Conservation (phyloP, 2,329 filamentous ascomycete species). For the Chrysoporthe cubensis region DNA sequence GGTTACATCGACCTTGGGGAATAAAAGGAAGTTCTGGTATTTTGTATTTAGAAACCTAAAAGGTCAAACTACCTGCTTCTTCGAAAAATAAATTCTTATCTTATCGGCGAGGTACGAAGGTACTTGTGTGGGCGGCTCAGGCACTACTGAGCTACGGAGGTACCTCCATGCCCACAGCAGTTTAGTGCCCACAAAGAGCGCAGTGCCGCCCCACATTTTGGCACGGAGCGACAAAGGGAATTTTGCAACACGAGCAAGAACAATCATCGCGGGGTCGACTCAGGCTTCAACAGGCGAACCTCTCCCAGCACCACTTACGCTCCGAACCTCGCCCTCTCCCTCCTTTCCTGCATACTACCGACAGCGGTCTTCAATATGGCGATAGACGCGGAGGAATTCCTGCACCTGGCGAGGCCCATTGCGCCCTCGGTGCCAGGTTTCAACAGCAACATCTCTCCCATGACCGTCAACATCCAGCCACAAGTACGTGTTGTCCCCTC, state of each 20-base stretch:
- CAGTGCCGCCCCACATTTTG: conserved; percentile 26
- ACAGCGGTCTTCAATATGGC: conserved; percentile 70
- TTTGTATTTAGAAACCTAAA: background rate
- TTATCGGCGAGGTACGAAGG: conserved; percentile 17
- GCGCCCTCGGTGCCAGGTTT: conserved; percentile 79
- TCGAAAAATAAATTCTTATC: conserved; percentile 27
- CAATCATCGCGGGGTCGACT: conserved; percentile 26
- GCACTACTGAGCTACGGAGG: background rate
- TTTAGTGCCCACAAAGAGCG: conserved; percentile 26
- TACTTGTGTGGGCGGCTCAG: background rate
- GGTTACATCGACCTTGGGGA: background rate
- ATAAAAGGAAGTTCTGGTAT: background rate
- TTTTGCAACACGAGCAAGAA: conserved; percentile 34
- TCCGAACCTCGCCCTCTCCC: conserved; percentile 33
- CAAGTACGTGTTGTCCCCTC: conserved; percentile 64
- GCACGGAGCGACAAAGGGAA: conserved; percentile 31
- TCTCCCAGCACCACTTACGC: conserved; percentile 30
- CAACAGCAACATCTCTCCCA: conserved; percentile 84
- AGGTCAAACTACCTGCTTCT: background rate
- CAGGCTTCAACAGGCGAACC: conserved; percentile 20
- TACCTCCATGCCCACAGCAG: background rate
- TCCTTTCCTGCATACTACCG: background rate
- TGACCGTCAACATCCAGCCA: conserved; percentile 93
- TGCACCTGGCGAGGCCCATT: conserved; percentile 91
- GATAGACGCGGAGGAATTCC: conserved; percentile 78